Evolutionary conservation across 2,329 filamentous ascomycete species (phyloP), one percentile per base, ranked within the genome.

Genomic region (Pseudocercospora musae): DNA sequence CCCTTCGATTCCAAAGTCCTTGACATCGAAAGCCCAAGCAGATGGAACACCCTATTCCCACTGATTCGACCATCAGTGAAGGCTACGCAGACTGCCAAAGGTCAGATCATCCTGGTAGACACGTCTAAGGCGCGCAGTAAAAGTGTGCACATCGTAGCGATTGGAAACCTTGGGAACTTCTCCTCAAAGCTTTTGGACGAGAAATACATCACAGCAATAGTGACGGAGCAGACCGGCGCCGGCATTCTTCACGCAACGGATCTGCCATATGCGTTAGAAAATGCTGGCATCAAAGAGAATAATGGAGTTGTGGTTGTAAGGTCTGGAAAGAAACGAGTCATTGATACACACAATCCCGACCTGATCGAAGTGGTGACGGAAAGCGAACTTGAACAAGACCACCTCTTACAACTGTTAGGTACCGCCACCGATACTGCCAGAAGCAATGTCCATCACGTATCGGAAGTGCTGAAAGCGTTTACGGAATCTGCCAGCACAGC

Each of bases 151-250:
- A 68, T 75, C 15, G 69, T 69, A 13, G 73, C 71, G 1, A 60
- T 74, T 8, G 70, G 70, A 23, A 70, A 53, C 4, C 54, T 62
- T 3, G 74, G 74, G 1, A 71, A 74, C 60, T 73, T 76, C 56
- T 75, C 74, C 4, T 73, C 69, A 62, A 74, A 74, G 53, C 53
- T 76, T 18, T 66, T 76, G 8, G 72, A 73, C 31, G 70, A 72
- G 21, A 73, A 66, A 20, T 63, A 72, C 55, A 69, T 76, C 56
- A 71, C 72, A 2, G 74, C 74, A 3, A 69, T 75, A 20, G 70
- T 72, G 18, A 72, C 69, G 1, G 68, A 72, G 21, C 62, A 68
- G 20, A 54, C 52, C 18, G 69, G 70, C 9, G 69, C 68, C 0
- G 72, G 69, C 4, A 56, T 71, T 3, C 49, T 72, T 8, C 72